Percentiles rank a stretch among this genome's conserved stretches.
Conservation (phyloP, 1,139 yeast genomes). For the Groenewaldozyma sp. region DNA sequence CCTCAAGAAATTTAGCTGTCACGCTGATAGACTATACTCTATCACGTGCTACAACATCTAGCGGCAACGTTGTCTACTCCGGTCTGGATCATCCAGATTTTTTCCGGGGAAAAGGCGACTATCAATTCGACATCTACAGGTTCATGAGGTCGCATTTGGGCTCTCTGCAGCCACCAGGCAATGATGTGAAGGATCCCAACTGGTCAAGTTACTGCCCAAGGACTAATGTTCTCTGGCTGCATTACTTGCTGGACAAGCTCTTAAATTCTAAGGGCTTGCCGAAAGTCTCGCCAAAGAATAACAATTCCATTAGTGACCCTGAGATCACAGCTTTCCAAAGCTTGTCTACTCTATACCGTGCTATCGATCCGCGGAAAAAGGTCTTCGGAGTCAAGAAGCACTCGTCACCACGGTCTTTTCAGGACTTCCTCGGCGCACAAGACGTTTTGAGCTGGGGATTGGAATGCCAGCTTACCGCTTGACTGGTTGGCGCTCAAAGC, state of each 20-base stretch:
- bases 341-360: constrained; percentile 23
- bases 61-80: constrained; percentile 23
- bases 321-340: constrained; percentile 22
- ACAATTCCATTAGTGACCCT: constrained; percentile 9
- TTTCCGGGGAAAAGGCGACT: constrained; percentile 42
- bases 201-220: constrained; percentile 37
- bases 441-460: constrained; percentile 29
- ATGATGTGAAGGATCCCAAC: constrained; percentile 21
- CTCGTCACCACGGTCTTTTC: constrained; percentile 15
- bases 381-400: constrained; percentile 16
- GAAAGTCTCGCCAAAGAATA: constrained; percentile 17
- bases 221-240: constrained; percentile 44
- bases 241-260: constrained; percentile 37
- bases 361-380: constrained; percentile 31
- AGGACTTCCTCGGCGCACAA: constrained; percentile 22
- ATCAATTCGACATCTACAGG: constrained; percentile 45
- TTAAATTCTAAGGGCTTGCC: constrained; percentile 32
- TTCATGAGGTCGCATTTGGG: constrained; percentile 32
- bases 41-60: constrained; percentile 34
- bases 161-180: neutral
- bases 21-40: constrained; percentile 52
- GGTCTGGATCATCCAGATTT: constrained; percentile 42
- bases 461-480: no score
- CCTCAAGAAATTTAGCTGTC: constrained; percentile 28
- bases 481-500: no score